Conservation (phyloP, 306 rosid species). For the Carpinus fangiana region DNA sequence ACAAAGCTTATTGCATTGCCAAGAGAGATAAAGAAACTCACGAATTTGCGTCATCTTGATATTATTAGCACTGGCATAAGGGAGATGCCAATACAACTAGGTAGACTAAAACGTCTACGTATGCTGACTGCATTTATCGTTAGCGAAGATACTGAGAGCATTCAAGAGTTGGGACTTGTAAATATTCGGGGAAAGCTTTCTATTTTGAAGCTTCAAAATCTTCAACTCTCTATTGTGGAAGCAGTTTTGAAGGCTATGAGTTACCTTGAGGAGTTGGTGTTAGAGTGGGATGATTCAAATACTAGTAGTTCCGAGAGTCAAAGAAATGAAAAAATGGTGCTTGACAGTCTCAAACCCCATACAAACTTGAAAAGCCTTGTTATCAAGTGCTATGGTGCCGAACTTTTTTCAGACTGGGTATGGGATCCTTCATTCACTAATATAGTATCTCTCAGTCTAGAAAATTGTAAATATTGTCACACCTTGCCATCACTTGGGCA, state of each 20-base stretch:
- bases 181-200: background rate
- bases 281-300: background rate
- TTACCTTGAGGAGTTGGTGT: background rate
- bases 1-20: background rate
- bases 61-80: background rate
- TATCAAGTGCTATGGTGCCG: background rate
- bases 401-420: background rate
- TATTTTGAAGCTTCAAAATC: background rate
- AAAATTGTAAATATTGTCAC: background rate
- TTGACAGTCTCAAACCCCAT: background rate
- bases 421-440: background rate
- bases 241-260: background rate
- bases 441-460: background rate
- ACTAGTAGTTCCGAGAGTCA: background rate
- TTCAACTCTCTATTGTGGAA: background rate
- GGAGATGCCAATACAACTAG: background rate
- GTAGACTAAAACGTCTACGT: background rate
- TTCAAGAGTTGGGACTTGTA: background rate
- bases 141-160: background rate
- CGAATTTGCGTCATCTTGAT: conserved; percentile 8
- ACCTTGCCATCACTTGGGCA: conserved; percentile 22
- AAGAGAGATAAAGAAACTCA: background rate
- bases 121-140: background rate
- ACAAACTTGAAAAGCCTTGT: background rate
- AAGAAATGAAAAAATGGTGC: background rate